Conservation (phyloP, 257 asterid genomes). For the Anisodus tanguticus region DNA sequence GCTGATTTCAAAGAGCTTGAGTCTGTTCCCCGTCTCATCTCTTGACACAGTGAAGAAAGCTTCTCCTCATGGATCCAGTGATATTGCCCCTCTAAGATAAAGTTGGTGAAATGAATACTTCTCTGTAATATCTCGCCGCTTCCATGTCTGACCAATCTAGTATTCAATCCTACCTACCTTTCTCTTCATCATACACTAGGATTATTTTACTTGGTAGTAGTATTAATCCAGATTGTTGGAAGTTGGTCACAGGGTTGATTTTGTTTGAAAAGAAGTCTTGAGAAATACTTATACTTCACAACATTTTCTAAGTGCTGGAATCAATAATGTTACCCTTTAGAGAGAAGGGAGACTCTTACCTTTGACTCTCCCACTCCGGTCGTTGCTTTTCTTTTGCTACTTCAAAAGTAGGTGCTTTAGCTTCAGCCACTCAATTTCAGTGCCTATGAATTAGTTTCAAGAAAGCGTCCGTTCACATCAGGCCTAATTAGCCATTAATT, state of each 20-base stretch:
- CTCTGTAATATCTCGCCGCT: background rate
- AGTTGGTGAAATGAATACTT: background rate
- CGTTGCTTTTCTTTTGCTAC: no score
- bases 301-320: background rate
- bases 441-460: no score
- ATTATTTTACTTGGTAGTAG: background rate
- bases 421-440: no score
- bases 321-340: background rate
- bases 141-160: slow-evolving; percentile 11
- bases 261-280: background rate
- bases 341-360: background rate
- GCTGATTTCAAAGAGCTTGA: background rate
- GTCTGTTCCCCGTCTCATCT: background rate
- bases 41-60: background rate
- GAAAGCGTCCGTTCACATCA: no score
- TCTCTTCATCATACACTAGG: background rate
- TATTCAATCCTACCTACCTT: background rate
- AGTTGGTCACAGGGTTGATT: background rate
- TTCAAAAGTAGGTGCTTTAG: no score
- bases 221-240: background rate
- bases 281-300: background rate
- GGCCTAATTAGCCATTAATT: background rate
- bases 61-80: background rate
- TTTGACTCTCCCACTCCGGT: no score
- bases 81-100: background rate